A percentile compares a stretch with the other conserved stretches of the same genome.
Evolutionary conservation across 2,329 filamentous ascomycete genomes (phyloP).

Genomic region (Colletotrichum sp.): DNA sequence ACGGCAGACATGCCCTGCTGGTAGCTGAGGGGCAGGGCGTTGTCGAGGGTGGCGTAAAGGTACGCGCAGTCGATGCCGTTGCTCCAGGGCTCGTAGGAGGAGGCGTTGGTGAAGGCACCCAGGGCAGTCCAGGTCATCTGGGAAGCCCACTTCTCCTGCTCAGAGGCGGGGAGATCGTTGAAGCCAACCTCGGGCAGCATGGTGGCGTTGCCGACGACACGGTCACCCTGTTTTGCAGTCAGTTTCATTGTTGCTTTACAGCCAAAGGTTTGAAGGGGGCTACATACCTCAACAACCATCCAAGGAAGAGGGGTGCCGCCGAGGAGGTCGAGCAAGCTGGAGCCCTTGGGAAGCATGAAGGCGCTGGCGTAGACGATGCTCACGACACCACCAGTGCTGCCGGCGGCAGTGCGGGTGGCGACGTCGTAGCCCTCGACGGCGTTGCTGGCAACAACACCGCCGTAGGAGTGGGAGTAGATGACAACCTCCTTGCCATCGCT

Average conservation of each 20-base stretch:
- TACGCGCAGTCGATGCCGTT: constrained; percentile 30
- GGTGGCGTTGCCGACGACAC: constrained; percentile 8
- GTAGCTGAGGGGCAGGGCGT: constrained; percentile 25
- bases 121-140: constrained; percentile 20
- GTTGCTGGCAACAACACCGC: constrained; percentile 42
- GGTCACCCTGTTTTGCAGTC: neutral
- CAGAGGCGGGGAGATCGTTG: constrained; percentile 14
- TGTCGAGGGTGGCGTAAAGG: constrained; percentile 28
- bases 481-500: constrained; percentile 44
- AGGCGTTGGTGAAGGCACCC: constrained; percentile 7
- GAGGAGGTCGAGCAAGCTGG: constrained; percentile 28
- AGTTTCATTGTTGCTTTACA: neutral
- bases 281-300: constrained; percentile 30
- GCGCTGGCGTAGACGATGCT: constrained; percentile 39
- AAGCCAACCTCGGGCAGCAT: constrained; percentile 19
- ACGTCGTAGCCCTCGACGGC: constrained; percentile 41
- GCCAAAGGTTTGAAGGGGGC: neutral
- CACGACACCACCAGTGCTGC: constrained; percentile 41
- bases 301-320: constrained; percentile 28
- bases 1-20: constrained; percentile 28
- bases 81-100: constrained; percentile 31
- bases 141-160: constrained; percentile 14
- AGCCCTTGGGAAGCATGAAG: constrained; percentile 33
- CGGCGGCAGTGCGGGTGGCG: constrained; percentile 32
- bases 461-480: constrained; percentile 48